Percentiles rank a stretch among this genome's conserved stretches.
Evolutionary conservation across 2,329 filamentous ascomycete genomes (phyloP).

Genomic region (Blastomyces gilchristii): DNA sequence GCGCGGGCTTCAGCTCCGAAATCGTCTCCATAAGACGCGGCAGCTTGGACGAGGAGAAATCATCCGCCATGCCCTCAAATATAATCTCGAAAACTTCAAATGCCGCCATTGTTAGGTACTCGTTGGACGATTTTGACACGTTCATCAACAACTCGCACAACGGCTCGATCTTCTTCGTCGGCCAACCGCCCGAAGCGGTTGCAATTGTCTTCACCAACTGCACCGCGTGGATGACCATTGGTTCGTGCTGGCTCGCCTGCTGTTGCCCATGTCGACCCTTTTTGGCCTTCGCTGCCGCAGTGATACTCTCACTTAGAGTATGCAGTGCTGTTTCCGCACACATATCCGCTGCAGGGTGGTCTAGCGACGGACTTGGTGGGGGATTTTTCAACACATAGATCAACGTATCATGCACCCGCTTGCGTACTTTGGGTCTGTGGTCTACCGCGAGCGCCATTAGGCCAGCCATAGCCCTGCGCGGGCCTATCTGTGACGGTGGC

Average conservation of each 20-base stretch:
- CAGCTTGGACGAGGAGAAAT: conserved; percentile 79
- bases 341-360: conserved; percentile 92
- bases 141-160: conserved; percentile 80
- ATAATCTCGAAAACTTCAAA: conserved; percentile 98
- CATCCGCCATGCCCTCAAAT: conserved; percentile 80
- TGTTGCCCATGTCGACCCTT: conserved; percentile 46
- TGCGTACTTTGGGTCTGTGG: conserved; percentile 83
- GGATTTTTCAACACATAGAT: conserved; percentile 72
- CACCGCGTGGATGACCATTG: conserved; percentile 78
- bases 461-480: conserved; percentile 75
- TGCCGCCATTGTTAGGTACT: conserved; percentile 90
- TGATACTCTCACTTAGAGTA: conserved; percentile 62
- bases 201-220: conserved; percentile 89
- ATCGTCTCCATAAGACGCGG: conserved; percentile 85
- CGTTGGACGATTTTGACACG: conserved; percentile 82
- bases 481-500: conserved; percentile 70
- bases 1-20: conserved; percentile 76
- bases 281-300: conserved; percentile 57
- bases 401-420: conserved; percentile 82
- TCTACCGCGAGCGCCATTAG: conserved; percentile 78
- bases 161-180: conserved; percentile 86
- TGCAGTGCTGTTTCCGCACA: conserved; percentile 84
- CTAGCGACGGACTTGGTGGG: conserved; percentile 81
- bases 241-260: conserved; percentile 55
- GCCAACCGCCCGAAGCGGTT: conserved; percentile 82